Evolutionary conservation across 177 flowering plant genomes (phyloP).

Genomic region (Telopea speciosissima): DNA sequence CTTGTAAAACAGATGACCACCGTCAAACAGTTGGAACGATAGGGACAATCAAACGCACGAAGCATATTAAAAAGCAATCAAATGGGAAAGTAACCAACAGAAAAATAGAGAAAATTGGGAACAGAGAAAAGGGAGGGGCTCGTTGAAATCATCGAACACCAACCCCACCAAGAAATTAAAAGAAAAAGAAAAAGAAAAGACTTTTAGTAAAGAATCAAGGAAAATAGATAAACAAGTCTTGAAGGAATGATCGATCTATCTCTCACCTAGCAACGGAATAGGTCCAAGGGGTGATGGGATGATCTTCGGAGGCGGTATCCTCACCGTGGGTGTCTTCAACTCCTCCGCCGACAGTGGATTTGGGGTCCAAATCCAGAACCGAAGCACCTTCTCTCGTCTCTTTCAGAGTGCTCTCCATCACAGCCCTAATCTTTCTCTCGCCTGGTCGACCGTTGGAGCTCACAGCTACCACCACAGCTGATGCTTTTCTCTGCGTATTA

Average conservation of each 20-base stretch:
- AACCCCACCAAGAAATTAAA: no score
- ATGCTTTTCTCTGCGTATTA: conserved; percentile 18
- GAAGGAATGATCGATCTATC: not conserved
- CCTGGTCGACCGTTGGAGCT: conserved; percentile 14
- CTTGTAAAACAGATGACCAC: no score
- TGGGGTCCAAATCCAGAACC: conserved; percentile 35
- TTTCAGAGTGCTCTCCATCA: conserved; percentile 50
- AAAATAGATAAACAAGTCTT: no score
- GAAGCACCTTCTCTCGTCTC: conserved; percentile 24
- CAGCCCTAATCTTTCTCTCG: conserved; percentile 16
- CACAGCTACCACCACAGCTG: conserved; percentile 13
- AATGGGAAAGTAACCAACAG: no score
- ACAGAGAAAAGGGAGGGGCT: no score
- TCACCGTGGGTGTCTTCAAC: conserved; percentile 78
- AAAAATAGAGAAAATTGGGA: no score
- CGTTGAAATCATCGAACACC: no score
- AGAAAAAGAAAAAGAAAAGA: not conserved
- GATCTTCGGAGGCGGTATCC: conserved; percentile 75
- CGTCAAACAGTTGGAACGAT: no score
- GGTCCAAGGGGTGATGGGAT: conserved; percentile 78
- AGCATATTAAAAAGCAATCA: no score
- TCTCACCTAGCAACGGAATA: conserved; percentile 66
- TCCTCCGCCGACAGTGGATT: conserved; percentile 65
- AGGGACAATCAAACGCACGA: no score
- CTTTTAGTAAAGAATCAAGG: not conserved